phyloP scores from a whole-genome alignment of 306 rosid species.

The Cucurbita pepo region DNA sequence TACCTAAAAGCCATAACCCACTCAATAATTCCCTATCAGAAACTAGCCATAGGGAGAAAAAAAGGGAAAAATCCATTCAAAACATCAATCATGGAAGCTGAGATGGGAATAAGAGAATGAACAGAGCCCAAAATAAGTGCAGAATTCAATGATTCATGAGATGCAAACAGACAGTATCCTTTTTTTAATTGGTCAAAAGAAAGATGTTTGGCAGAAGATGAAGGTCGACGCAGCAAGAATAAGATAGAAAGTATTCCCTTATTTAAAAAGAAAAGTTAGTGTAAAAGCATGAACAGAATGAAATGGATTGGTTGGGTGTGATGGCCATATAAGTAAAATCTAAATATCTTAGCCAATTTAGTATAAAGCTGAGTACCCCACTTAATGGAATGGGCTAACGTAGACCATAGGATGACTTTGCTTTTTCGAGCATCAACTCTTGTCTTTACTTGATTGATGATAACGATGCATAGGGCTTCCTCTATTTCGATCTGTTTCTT shows the following conservation, averaged over 20 bases:
- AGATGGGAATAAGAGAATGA: not conserved
- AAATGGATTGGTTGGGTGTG: not conserved
- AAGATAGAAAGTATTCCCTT: not conserved
- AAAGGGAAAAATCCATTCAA: not conserved
- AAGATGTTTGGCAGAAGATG: not conserved
- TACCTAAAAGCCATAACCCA: not conserved
- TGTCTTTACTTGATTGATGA: too few species aligned
- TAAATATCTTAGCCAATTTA: not conserved
- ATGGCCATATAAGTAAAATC: not conserved
- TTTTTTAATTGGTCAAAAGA: not conserved
- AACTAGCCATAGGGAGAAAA: not conserved
- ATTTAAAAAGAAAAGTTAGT: not conserved
- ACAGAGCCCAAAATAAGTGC: not conserved
- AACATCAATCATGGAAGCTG: not conserved
- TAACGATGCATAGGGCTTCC: not conserved
- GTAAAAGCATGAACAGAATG: not conserved
- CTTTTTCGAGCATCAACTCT: not conserved
- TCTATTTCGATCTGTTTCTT: not conserved
- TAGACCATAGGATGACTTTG: not conserved
- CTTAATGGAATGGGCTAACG: not conserved
- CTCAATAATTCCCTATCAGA: not conserved
- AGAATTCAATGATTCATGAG: conserved; percentile 1
- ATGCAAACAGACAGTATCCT: not conserved
- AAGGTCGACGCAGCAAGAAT: not conserved
- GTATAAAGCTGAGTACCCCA: not conserved